These are phyloP conservation scores for Alliaria petiolata DNA, from an alignment of 345 rosid genomes.

Conservation along the genomic window DNA sequence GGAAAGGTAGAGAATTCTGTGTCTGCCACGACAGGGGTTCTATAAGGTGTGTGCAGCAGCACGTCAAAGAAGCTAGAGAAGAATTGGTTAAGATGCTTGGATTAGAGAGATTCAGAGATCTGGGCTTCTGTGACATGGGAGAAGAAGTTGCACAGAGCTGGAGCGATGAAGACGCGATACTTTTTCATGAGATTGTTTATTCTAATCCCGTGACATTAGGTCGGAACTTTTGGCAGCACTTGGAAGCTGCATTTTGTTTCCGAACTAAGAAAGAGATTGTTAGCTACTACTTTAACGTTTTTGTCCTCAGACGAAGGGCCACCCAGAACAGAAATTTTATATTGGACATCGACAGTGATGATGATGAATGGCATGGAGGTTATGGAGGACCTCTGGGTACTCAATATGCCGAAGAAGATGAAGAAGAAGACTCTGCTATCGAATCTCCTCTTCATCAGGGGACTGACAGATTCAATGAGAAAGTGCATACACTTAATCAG, in stretches of 20 bases:
- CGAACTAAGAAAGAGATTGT: conserved; percentile 56
- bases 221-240: conserved; percentile 63
- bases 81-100: conserved; percentile 48
- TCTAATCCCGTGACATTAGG: conserved; percentile 52
- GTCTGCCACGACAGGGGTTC: conserved; percentile 54
- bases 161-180: conserved; percentile 55
- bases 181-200: conserved; percentile 51
- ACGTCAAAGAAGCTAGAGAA: conserved; percentile 57
- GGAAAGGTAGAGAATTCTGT: conserved; percentile 42
- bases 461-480: neutral
- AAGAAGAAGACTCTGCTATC: conserved; percentile 48
- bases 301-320: conserved; percentile 55
- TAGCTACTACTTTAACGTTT: conserved; percentile 75
- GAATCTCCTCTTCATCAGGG: conserved; percentile 41
- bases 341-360: conserved; percentile 64
- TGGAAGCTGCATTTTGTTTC: conserved; percentile 49
- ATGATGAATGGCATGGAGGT: conserved; percentile 67
- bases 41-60: conserved; percentile 55
- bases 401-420: conserved; percentile 40
- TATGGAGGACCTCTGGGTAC: conserved; percentile 13
- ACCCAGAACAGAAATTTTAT: conserved; percentile 56
- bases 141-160: conserved; percentile 55
- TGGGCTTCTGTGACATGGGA: conserved; percentile 75
- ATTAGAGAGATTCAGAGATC: conserved; percentile 41
- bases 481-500: conserved; percentile 10